phyloP scores from a whole-genome alignment of 371 early-diverging fungal species.

The Entomophthora muscae region DNA sequence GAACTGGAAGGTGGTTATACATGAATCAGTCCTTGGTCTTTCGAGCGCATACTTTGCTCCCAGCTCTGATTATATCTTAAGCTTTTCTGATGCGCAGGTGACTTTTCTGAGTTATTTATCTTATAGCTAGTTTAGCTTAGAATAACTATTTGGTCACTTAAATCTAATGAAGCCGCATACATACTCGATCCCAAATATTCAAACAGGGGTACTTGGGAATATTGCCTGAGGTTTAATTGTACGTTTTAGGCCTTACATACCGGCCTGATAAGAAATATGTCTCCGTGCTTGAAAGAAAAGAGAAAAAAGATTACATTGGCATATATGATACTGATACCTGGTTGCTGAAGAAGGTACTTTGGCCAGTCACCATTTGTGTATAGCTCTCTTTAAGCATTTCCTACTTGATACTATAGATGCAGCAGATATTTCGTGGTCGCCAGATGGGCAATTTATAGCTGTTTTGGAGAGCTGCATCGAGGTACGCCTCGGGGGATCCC shows the following conservation, averaged over 20 bases:
- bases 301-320: conserved; percentile 48
- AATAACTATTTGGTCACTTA: conserved; percentile 39
- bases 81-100: background rate
- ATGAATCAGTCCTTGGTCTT: background rate
- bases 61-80: background rate
- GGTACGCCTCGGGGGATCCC: too few species aligned
- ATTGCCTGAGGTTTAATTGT: conserved; percentile 16
- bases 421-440: conserved; percentile 60
- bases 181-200: conserved; percentile 41
- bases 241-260: conserved; percentile 30
- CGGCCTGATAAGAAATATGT: conserved; percentile 46
- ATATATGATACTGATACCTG: conserved; percentile 33
- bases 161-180: conserved; percentile 24
- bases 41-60: background rate
- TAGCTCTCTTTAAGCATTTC: conserved; percentile 23
- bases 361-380: background rate
- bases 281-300: conserved; percentile 33
- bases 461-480: conserved; percentile 44
- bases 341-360: conserved; percentile 41
- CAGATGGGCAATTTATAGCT: conserved; percentile 54
- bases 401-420: conserved; percentile 45
- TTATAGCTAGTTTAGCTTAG: conserved; percentile 22
- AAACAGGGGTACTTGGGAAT: conserved; percentile 21
- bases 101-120: background rate
- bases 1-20: background rate